These are phyloP conservation scores for Albizia julibrissin DNA, from an alignment of 306 rosid genomes.

Conservation along the genomic window DNA sequence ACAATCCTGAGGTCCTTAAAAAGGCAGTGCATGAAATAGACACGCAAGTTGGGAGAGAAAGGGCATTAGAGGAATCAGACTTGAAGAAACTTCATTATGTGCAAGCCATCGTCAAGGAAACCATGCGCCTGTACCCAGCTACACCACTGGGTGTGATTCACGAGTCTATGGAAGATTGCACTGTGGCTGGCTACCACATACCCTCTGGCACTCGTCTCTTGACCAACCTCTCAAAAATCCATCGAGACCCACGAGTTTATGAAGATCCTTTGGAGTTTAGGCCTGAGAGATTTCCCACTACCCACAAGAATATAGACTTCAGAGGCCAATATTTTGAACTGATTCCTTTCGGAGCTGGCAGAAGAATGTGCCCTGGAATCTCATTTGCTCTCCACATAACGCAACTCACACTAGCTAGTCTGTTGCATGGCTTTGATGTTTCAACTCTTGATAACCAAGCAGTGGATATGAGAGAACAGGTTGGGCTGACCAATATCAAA, in stretches of 20 bases:
- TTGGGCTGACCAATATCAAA: constrained; percentile 27
- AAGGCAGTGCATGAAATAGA: constrained; percentile 38
- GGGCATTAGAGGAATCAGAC: constrained; percentile 42
- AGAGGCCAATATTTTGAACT: constrained; percentile 35
- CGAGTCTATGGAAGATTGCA: constrained; percentile 47
- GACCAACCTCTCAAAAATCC: constrained; percentile 50
- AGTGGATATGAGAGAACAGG: constrained; percentile 37
- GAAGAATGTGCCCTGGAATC: constrained; percentile 45
- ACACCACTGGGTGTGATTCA: constrained; percentile 43
- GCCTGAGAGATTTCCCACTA: constrained; percentile 44
- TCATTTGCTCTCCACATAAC: constrained; percentile 24
- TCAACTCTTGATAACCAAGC: not conserved
- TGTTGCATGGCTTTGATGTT: constrained; percentile 41
- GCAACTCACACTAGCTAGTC: constrained; percentile 24
- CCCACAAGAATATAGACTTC: constrained; percentile 29
- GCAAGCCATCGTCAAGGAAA: constrained; percentile 53
- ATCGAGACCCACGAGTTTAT: constrained; percentile 31
- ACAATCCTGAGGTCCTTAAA: constrained; percentile 23
- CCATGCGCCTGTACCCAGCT: constrained; percentile 54
- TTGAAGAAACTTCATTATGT: constrained; percentile 41
- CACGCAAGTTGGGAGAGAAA: not conserved
- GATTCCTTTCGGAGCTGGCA: constrained; percentile 46
- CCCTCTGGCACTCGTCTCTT: constrained; percentile 47
- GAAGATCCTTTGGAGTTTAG: constrained; percentile 28
- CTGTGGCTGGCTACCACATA: constrained; percentile 44